phyloP scores from a whole-genome alignment of 2,329 filamentous ascomycete genomes.

The Aspergillus sp. region DNA sequence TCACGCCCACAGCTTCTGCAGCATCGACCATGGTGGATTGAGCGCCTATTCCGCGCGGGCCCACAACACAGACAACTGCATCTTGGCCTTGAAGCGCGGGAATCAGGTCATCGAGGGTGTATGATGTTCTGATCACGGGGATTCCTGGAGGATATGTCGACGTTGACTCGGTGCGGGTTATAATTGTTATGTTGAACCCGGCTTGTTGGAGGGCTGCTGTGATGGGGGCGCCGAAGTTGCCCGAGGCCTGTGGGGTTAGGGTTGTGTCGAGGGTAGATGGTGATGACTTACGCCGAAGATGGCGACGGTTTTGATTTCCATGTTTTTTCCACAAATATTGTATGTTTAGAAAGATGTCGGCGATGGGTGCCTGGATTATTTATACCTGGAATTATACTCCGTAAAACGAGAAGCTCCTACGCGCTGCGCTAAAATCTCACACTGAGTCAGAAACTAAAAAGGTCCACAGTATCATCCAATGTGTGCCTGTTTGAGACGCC shows the following conservation, averaged over 20 bases:
- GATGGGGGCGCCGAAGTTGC: conserved; percentile 11
- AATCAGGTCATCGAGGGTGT: conserved; percentile 40
- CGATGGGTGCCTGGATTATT: neutral
- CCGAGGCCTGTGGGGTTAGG: conserved; percentile 3
- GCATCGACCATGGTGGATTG: conserved; percentile 58
- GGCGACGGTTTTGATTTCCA: conserved; percentile 1
- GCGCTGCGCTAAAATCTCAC: too few species aligned
- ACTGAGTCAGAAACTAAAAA: too few species aligned
- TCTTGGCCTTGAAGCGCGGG: conserved; percentile 54
- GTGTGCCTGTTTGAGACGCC: too few species aligned
- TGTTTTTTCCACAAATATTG: neutral
- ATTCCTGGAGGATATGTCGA: conserved; percentile 2
- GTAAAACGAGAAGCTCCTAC: too few species aligned
- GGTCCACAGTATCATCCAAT: too few species aligned
- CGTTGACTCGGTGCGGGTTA: conserved; percentile 4
- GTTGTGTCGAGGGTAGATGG: neutral
- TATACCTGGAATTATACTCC: too few species aligned
- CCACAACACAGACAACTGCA: conserved; percentile 52
- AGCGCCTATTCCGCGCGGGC: conserved; percentile 37
- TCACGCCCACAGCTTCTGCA: conserved; percentile 57
- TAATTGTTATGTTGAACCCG: conserved; percentile 5
- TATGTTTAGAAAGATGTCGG: too few species aligned
- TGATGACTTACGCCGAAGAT: conserved; percentile 6
- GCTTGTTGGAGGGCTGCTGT: conserved; percentile 3
- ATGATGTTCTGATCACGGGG: conserved; percentile 1